Percentiles rank a stretch among this genome's conserved stretches.
These are phyloP conservation scores for Prunus yedoensis DNA, from an alignment of 331 rosid species.

Conservation along the genomic window DNA sequence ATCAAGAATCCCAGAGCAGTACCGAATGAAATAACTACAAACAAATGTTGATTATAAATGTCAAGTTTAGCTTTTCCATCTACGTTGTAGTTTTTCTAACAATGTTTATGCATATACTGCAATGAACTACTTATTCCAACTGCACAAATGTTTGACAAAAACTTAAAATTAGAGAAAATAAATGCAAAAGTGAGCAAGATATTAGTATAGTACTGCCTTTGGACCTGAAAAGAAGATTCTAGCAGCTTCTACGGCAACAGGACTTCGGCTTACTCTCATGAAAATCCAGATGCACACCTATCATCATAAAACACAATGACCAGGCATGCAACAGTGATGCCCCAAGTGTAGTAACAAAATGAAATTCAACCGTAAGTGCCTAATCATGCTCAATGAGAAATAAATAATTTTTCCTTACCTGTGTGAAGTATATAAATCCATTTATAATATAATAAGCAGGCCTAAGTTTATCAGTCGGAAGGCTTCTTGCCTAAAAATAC, in stretches of 20 bases:
- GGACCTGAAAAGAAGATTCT: conserved; percentile 74
- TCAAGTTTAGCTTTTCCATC: neutral
- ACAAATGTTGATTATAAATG: conserved; percentile 14
- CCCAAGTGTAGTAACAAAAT: neutral
- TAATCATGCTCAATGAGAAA: neutral
- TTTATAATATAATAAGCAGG: conserved; percentile 59
- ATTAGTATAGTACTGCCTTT: conserved; percentile 13
- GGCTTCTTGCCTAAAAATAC: conserved; percentile 70
- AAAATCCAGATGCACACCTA: conserved; percentile 72
- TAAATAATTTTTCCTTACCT: conserved; percentile 35
- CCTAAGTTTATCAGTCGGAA: conserved; percentile 61
- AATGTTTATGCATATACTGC: neutral
- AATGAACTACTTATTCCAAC: neutral
- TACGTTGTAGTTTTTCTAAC: neutral
- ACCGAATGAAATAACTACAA: conserved; percentile 61
- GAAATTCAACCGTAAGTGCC: neutral
- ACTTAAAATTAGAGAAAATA: neutral
- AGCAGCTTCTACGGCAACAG: conserved; percentile 42
- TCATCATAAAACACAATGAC: conserved; percentile 18
- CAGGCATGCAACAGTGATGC: conserved; percentile 4
- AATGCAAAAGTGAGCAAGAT: neutral
- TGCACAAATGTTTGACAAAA: neutral
- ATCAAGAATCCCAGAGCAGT: conserved; percentile 73
- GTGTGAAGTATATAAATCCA: conserved; percentile 55
- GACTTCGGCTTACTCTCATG: conserved; percentile 36